Evolutionary conservation across 164 flowering plant species (phyloP), one percentile per base, ranked within the genome.

Genomic region (Malania oleifera): DNA sequence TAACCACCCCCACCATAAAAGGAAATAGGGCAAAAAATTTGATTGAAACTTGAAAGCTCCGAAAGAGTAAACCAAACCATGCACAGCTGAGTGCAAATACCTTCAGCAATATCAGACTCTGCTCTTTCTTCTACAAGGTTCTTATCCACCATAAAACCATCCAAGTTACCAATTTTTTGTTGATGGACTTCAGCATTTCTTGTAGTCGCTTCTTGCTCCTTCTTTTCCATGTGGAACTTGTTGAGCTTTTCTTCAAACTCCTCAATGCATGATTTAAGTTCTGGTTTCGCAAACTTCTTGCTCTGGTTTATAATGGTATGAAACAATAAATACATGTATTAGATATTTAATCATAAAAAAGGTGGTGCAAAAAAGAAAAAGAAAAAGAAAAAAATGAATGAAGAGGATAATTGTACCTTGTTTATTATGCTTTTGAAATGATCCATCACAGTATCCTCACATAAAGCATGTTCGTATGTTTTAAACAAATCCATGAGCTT

Each of bases 241-340:
- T 75, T 70, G 14, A 95, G 78, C 78, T 86, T 95, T 64, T 88
- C 95, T 73, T 90, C 99, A 64, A 95, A 95, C 75, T 95, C 99
- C 67, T 90, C 97, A 22, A 95, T 72, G 66, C 80, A 80, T 20
- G 79, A 64, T 66, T 82, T 95, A 1, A 88, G 63, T 68, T 95
- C 99, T 50, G 92, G 95, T 68, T 88, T 95, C 24, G 96, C 87
- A 80, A 85, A 95, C 72, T 95, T 95, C 72, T 90, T 95, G 11
- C 67, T 80, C 99, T 90, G 82, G 51, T 60, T 46, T 12, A 57
- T 35, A 47, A 17, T 46, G 43, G 59, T 11, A 48, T 44, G 52
- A 44, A 54, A 39, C 46, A 57, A 43, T 39, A 39, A 59, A 24
- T 37, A 65, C n/a, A n/a, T n/a, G n/a, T 28, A 61, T 26, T 13